A percentile compares a stretch with the other conserved stretches of the same genome.
Conservation (phyloP, 306 rosid genomes). For the Cicer judaicum region DNA sequence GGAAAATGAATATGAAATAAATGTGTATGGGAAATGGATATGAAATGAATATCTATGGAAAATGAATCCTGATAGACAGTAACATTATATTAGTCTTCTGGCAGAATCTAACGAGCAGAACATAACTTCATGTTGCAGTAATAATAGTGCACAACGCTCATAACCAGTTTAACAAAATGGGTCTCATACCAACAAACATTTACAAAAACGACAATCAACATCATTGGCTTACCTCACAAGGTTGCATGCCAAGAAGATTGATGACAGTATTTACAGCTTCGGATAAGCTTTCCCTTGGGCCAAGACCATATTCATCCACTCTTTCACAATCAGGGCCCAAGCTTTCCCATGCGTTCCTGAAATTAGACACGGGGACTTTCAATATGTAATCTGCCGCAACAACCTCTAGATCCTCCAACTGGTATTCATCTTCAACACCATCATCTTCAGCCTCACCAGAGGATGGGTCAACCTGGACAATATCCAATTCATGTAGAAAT, state of each 20-base stretch:
- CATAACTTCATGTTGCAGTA: slow-evolving; percentile 18
- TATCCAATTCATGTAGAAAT: slow-evolving; percentile 36
- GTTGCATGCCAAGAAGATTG: slow-evolving; percentile 94
- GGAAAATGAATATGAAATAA: not conserved
- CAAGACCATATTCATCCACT: slow-evolving; percentile 94
- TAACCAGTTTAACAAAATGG: slow-evolving; percentile 23
- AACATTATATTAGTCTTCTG: not conserved
- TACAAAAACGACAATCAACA: slow-evolving; percentile 17
- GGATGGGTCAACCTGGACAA: slow-evolving; percentile 74
- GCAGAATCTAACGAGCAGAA: slow-evolving; percentile 19
- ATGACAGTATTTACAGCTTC: slow-evolving; percentile 89
- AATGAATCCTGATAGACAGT: not conserved
- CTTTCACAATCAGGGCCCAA: slow-evolving; percentile 78
- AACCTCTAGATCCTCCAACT: slow-evolving; percentile 96
- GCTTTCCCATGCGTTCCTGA: slow-evolving; percentile 92
- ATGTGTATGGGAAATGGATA: not conserved
- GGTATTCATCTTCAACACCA: slow-evolving; percentile 98
- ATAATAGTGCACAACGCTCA: not conserved
- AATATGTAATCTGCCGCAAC: slow-evolving; percentile 91
- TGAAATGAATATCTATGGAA: not conserved
- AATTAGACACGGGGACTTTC: slow-evolving; percentile 89
- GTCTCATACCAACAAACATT: slow-evolving; percentile 24
- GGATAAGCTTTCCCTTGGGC: slow-evolving; percentile 84
- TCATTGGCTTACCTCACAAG: slow-evolving; percentile 80
- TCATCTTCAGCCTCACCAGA: slow-evolving; percentile 97